These are phyloP conservation scores for Sugiyamaella chiloensis DNA, from an alignment of 805 yeast genomes.

Conservation along the genomic window DNA sequence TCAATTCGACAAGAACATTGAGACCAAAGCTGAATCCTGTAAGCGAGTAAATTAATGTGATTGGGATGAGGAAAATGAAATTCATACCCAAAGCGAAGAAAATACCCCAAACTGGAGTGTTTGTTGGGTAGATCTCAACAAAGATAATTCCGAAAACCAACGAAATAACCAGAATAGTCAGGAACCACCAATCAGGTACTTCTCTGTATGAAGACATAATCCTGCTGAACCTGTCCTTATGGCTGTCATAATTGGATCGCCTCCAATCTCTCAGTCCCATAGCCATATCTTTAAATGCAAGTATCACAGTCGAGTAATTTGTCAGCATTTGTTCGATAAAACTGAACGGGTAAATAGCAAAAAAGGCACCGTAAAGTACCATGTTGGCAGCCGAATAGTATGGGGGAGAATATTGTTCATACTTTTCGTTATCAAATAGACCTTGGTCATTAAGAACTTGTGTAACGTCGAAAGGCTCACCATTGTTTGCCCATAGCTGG, in stretches of 20 bases:
- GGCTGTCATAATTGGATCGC: conserved; percentile 52
- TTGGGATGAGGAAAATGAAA: conserved; percentile 56
- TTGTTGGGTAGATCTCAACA: conserved; percentile 41
- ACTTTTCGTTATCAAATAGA: conserved; percentile 43
- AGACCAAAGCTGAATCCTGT: conserved; percentile 58
- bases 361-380: conserved; percentile 51
- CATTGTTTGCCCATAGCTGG: conserved; percentile 51
- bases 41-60: conserved; percentile 56
- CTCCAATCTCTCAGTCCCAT: conserved; percentile 23
- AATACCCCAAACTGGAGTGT: conserved; percentile 61
- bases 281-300: conserved; percentile 26
- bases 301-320: conserved; percentile 13
- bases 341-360: conserved; percentile 53
- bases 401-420: conserved; percentile 53
- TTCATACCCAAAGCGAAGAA: conserved; percentile 57
- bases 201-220: conserved; percentile 57
- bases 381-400: conserved; percentile 55
- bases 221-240: conserved; percentile 22
- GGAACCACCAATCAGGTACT: conserved; percentile 74
- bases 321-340: conserved; percentile 38
- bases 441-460: conserved; percentile 38
- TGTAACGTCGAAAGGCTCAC: conserved; percentile 46
- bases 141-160: conserved; percentile 43
- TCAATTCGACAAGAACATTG: conserved; percentile 59
- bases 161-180: conserved; percentile 45